Conservation (phyloP, 768 basidiomycete species). For the Austroboletus eburneus region DNA sequence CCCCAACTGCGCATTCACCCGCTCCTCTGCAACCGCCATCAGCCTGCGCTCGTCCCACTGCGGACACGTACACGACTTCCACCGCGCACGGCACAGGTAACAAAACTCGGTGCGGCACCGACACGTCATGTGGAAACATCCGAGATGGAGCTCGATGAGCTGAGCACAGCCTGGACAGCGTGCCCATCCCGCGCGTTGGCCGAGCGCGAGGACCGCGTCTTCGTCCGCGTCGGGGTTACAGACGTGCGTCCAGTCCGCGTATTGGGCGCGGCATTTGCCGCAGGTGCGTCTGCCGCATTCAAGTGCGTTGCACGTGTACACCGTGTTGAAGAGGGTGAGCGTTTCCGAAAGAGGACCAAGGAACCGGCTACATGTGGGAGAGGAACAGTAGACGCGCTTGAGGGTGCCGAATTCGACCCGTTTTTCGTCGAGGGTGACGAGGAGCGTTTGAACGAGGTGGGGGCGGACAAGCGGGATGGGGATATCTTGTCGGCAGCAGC, state of each 20-base stretch:
- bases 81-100: constrained; percentile 47
- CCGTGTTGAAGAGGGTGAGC: constrained; percentile 16
- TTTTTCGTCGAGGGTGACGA: constrained; percentile 24
- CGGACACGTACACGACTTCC: constrained; percentile 62
- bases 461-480: constrained; percentile 20
- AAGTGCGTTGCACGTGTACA: constrained; percentile 20
- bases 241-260: constrained; percentile 23
- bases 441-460: constrained; percentile 21
- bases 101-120: constrained; percentile 38
- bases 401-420: constrained; percentile 29
- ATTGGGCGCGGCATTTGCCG: constrained; percentile 20
- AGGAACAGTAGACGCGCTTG: constrained; percentile 37
- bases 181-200: constrained; percentile 30
- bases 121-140: constrained; percentile 42
- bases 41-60: constrained; percentile 58
- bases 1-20: constrained; percentile 39
- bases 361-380: constrained; percentile 34
- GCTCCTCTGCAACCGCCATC: constrained; percentile 39
- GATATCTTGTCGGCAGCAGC: constrained; percentile 35
- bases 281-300: constrained; percentile 22
- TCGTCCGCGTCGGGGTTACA: constrained; percentile 24
- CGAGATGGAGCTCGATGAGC: constrained; percentile 35
- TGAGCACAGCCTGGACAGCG: constrained; percentile 38
- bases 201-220: constrained; percentile 25
- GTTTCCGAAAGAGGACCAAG: constrained; percentile 30